phyloP scores from a whole-genome alignment of 306 rosid species.

The Castanea crenata region DNA sequence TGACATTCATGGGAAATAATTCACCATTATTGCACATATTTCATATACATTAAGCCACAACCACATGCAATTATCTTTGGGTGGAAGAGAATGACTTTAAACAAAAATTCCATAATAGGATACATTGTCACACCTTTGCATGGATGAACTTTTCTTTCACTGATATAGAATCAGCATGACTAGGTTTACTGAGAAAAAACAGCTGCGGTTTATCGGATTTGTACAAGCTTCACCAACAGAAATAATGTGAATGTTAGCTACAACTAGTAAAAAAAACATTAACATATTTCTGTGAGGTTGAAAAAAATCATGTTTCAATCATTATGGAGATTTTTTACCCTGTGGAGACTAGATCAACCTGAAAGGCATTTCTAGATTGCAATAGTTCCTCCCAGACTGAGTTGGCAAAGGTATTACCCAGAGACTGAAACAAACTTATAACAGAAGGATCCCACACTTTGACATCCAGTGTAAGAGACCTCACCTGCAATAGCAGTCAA shows the following conservation, averaged over 20 bases:
- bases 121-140: conserved; percentile 65
- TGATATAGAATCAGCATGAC: conserved; percentile 76
- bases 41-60: neutral
- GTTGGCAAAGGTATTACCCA: conserved; percentile 96
- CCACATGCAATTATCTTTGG: neutral
- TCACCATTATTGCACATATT: neutral
- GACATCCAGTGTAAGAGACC: conserved; percentile 96
- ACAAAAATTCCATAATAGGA: neutral
- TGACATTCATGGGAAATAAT: neutral
- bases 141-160: conserved; percentile 98
- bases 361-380: conserved; percentile 90
- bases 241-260: conserved; percentile 33
- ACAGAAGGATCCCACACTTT: conserved; percentile 99
- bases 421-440: conserved; percentile 91
- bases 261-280: conserved; percentile 22
- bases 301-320: conserved; percentile 18
- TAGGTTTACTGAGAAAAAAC: conserved; percentile 71
- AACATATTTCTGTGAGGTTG: neutral
- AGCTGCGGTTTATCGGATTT: conserved; percentile 68
- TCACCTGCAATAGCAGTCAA: conserved; percentile 58
- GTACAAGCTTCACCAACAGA: conserved; percentile 59
- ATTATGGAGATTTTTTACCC: conserved; percentile 63
- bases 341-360: conserved; percentile 79
- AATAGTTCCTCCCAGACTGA: conserved; percentile 96
- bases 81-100: neutral